Percentiles rank a stretch among this genome's conserved stretches.
These are phyloP conservation scores for Sutorius australiensis DNA, from an alignment of 768 basidiomycete species.

Conservation along the genomic window DNA sequence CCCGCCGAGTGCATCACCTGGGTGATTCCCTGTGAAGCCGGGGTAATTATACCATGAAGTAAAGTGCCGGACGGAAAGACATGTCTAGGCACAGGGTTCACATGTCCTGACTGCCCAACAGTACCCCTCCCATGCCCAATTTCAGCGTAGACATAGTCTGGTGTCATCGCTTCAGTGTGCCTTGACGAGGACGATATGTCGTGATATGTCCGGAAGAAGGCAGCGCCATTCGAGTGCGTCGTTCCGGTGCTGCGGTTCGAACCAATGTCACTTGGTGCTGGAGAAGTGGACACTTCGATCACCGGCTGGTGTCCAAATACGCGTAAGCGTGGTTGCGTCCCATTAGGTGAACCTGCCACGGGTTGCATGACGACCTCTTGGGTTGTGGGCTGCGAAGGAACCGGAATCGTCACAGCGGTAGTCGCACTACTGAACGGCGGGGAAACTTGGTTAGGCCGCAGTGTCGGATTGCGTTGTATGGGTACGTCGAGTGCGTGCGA, in stretches of 20 bases:
- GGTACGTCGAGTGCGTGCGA: conserved; percentile 24
- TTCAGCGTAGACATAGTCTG: conserved; percentile 72
- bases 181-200: conserved; percentile 39
- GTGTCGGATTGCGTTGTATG: conserved; percentile 28
- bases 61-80: conserved; percentile 20
- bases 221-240: conserved; percentile 52
- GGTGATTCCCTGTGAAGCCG: conserved; percentile 31
- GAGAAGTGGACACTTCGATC: conserved; percentile 57
- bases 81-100: conserved; percentile 20
- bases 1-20: conserved; percentile 36
- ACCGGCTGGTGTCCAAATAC: conserved; percentile 52
- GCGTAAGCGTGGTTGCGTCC: conserved; percentile 38
- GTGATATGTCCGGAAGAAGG: conserved; percentile 61
- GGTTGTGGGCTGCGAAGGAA: conserved; percentile 3
- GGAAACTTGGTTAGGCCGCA: conserved; percentile 19
- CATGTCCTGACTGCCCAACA: conserved; percentile 15
- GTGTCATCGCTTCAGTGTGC: conserved; percentile 58
- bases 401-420: not conserved
- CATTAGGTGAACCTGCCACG: conserved; percentile 36
- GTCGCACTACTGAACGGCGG: conserved; percentile 8
- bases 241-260: conserved; percentile 52
- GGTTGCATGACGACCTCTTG: conserved; percentile 33
- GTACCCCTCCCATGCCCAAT: conserved; percentile 70
- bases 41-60: conserved; percentile 17
- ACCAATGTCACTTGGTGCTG: conserved; percentile 57